Conservation (phyloP, 2,329 filamentous ascomycete species). For the Pyrenophora graminea region DNA sequence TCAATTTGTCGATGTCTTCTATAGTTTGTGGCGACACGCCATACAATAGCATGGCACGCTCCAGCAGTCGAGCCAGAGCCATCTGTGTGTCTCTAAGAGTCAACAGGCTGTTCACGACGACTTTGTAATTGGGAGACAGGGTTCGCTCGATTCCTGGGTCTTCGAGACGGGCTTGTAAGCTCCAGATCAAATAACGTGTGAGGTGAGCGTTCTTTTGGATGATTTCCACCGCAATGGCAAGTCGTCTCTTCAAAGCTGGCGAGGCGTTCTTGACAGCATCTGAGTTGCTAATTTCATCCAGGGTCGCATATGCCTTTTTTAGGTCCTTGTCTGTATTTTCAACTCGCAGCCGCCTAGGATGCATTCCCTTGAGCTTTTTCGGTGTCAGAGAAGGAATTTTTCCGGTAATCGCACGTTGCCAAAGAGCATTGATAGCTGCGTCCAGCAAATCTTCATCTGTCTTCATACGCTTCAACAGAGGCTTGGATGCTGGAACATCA, state of each 20-base stretch:
- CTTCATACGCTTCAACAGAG: slow-evolving; percentile 31
- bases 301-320: slow-evolving; percentile 17
- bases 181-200: slow-evolving; percentile 35
- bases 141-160: slow-evolving; percentile 17
- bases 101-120: slow-evolving; percentile 31
- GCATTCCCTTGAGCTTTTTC: slow-evolving; percentile 14
- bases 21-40: slow-evolving; percentile 20
- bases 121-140: slow-evolving; percentile 22
- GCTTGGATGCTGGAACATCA: slow-evolving; percentile 33
- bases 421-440: slow-evolving; percentile 16
- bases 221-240: slow-evolving; percentile 28
- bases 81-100: slow-evolving; percentile 38
- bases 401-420: slow-evolving; percentile 8
- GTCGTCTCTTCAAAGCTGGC: slow-evolving; percentile 25
- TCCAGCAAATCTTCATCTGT: slow-evolving; percentile 31
- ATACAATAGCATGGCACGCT: slow-evolving; percentile 28
- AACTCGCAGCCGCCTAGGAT: slow-evolving; percentile 18
- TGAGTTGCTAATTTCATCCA: slow-evolving; percentile 15
- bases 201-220: slow-evolving; percentile 35
- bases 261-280: slow-evolving; percentile 9
- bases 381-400: slow-evolving; percentile 10
- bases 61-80: slow-evolving; percentile 31
- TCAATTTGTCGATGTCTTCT: slow-evolving; percentile 8
- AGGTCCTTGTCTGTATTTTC: slow-evolving; percentile 27
- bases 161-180: slow-evolving; percentile 35